Evolutionary conservation across 2,329 filamentous ascomycete genomes (phyloP).

Genomic region (Emergomyces orientalis): DNA sequence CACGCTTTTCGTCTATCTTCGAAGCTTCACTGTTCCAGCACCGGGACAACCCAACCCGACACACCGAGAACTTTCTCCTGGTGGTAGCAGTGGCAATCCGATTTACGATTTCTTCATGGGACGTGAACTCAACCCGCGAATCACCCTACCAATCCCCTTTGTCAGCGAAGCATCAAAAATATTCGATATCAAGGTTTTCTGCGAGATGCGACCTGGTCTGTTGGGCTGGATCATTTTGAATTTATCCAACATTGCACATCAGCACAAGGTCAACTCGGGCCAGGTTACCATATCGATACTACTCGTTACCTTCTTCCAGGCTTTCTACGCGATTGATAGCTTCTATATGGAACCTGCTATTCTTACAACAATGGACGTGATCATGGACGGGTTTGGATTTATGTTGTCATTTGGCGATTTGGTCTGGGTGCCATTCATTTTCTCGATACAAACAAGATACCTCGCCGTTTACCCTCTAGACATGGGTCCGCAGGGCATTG

Average conservation of each 20-base stretch:
- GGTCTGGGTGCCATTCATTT: constrained; percentile 86
- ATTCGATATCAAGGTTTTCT: constrained; percentile 82
- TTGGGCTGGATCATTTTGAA: constrained; percentile 82
- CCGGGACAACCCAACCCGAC: constrained; percentile 57
- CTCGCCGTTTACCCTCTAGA: constrained; percentile 70
- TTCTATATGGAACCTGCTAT: constrained; percentile 82
- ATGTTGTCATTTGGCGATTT: constrained; percentile 92
- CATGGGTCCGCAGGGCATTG: constrained; percentile 60
- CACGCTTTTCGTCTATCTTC: constrained; percentile 69
- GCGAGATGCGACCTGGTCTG: constrained; percentile 85
- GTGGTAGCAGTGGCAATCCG: constrained; percentile 72
- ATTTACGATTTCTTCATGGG: constrained; percentile 97
- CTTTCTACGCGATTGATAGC: constrained; percentile 73
- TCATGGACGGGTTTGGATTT: constrained; percentile 84
- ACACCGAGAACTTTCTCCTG: constrained; percentile 67
- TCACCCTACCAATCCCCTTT: constrained; percentile 50
- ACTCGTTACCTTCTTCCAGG: constrained; percentile 67
- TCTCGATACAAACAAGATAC: constrained; percentile 76
- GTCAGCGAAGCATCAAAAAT: constrained; percentile 45
- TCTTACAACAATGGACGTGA: constrained; percentile 89
- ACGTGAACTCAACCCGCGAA: constrained; percentile 83
- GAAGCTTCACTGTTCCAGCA: constrained; percentile 61
- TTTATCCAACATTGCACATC: constrained; percentile 72
- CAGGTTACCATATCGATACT: constrained; percentile 78
- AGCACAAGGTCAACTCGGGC: constrained; percentile 69